phyloP scores from a whole-genome alignment of 2,329 filamentous ascomycete genomes.

The Elsinoe australis region DNA sequence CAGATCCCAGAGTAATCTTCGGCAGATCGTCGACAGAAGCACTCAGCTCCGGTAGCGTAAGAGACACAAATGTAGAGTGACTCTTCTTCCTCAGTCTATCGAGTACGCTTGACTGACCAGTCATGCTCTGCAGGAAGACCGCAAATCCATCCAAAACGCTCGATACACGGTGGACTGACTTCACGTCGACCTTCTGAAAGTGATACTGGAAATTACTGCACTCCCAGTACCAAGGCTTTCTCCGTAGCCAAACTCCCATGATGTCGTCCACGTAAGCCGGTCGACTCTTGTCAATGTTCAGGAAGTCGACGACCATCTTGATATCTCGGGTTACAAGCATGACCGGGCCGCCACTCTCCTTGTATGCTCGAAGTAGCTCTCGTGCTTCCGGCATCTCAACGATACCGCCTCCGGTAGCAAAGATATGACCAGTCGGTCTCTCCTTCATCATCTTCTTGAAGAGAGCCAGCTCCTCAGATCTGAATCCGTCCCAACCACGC shows the following conservation, averaged over 20 bases:
- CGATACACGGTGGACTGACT: constrained; percentile 29
- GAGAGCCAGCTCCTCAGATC: constrained; percentile 67
- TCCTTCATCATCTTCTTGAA: constrained; percentile 67
- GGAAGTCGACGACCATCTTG: constrained; percentile 77
- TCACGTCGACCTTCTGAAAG: constrained; percentile 57
- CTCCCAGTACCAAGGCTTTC: constrained; percentile 81
- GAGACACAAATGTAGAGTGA: constrained; percentile 84
- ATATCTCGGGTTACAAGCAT: constrained; percentile 83
- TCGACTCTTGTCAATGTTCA: constrained; percentile 79
- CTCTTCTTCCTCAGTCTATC: constrained; percentile 54
- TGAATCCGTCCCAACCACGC: constrained; percentile 81
- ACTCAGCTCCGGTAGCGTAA: constrained; percentile 71
- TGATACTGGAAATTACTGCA: constrained; percentile 95
- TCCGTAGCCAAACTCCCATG: constrained; percentile 78
- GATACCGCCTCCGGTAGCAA: constrained; percentile 89
- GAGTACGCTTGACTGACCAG: constrained; percentile 50
- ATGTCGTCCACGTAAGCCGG: constrained; percentile 92
- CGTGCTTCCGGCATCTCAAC: constrained; percentile 79
- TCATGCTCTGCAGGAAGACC: constrained; percentile 63
- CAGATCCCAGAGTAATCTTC: constrained; percentile 70
- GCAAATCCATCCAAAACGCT: constrained; percentile 46
- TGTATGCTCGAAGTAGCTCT: constrained; percentile 64
- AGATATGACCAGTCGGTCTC: constrained; percentile 66
- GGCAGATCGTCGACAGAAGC: constrained; percentile 58
- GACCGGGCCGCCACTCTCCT: constrained; percentile 71